Evolutionary conservation across 1,284 basidiomycete genomes (phyloP), one percentile per base, ranked within the genome.

Genomic region (Ganoderma boninense): DNA sequence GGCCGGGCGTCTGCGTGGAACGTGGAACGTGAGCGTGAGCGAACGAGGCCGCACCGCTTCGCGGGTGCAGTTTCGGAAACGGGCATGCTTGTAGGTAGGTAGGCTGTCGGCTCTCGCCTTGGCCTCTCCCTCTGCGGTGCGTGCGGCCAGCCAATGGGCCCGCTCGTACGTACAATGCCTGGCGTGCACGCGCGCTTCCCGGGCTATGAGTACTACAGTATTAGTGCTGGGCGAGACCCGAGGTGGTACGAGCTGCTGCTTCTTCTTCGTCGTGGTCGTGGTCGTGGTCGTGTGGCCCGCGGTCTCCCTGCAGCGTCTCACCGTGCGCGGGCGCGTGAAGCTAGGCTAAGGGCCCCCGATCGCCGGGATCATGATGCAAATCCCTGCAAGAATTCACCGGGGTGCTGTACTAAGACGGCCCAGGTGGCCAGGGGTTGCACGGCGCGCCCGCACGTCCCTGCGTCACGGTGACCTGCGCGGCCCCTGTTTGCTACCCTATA

Each of bases 131-230:
- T 38, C 38, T 38, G 38, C 38, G 3, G 49, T 8, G 49, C 10
- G 46, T 13, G 46, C 46, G 46, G 46, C 7, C 26, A 35, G 54
- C 54, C 54, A 57, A 57, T 57, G 11, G 11, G 10, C 49, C 11
- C 49, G 49, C 52, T 56, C 54, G 54, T 57, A 57, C 54, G 26
- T 57, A 57, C 54, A 57, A 52, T 52, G 23, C 49, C 23, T 26
- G 10, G 49, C 23, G 29, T 32, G 54, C 54, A 57, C 54, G 29
- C 54, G 26, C 29, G 29, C 26, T 18, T 32, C 29, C 29, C 4
- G 29, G 29, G 29, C 29, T 32, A 32, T 4, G n/a, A n/a, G 29
- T 32, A 32, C 29, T 32, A 2, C 4, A 32, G 29, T 32, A 32
- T 32, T 32, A 46, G 44, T 43, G 43, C 43, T 43, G 18, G 14